Evolutionary conservation across 345 rosid species (phyloP).

Genomic region (Crucihimalaya himalaica): DNA sequence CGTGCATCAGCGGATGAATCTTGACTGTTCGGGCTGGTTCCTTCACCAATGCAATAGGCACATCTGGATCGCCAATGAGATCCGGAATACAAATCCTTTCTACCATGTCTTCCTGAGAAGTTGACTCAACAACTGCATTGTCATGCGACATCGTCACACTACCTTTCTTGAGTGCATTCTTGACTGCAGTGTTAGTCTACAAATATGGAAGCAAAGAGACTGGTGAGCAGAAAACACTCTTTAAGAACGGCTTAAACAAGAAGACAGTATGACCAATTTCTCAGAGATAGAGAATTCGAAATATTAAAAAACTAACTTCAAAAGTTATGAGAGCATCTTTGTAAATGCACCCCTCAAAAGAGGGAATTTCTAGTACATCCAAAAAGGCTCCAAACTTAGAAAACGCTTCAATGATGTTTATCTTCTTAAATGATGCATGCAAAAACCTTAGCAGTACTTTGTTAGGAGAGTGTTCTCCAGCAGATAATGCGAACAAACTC

Average conservation of each 20-base stretch:
- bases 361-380: conserved; percentile 34
- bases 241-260: neutral
- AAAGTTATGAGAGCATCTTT: conserved; percentile 40
- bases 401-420: conserved; percentile 16
- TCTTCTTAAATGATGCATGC: neutral
- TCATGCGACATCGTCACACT: neutral
- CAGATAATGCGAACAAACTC: conserved; percentile 10
- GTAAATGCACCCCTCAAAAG: conserved; percentile 32
- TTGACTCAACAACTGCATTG: conserved; percentile 36
- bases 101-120: conserved; percentile 32
- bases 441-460: conserved; percentile 42
- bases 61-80: conserved; percentile 47
- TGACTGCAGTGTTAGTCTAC: conserved; percentile 40
- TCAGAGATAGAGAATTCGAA: neutral
- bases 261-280: neutral
- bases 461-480: conserved; percentile 22
- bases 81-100: conserved; percentile 39
- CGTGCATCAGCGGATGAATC: conserved; percentile 34
- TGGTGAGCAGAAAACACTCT: conserved; percentile 6
- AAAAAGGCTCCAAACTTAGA: conserved; percentile 32
- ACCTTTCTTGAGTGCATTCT: conserved; percentile 41
- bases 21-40: conserved; percentile 45
- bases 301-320: conserved; percentile 24
- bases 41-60: conserved; percentile 45
- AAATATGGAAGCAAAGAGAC: conserved; percentile 14